phyloP scores from a whole-genome alignment of 2,329 filamentous ascomycete genomes.

The Aspergillus amoenus region DNA sequence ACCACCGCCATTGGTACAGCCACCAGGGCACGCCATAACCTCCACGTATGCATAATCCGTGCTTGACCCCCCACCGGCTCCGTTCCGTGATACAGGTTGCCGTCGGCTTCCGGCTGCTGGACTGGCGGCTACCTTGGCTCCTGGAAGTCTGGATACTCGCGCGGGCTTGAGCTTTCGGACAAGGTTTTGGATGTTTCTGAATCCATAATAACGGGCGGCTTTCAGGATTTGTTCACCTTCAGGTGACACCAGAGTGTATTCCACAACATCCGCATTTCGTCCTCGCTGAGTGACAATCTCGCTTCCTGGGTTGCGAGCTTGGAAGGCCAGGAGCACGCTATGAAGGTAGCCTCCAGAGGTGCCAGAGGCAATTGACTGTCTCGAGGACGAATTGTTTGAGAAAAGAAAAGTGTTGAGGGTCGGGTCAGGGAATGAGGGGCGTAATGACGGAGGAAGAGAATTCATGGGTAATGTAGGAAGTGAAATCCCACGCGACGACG shows the following conservation, averaged over 20 bases:
- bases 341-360: constrained; percentile 87
- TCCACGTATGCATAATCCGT: constrained; percentile 89
- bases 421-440: constrained; percentile 69
- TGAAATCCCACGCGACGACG: constrained; percentile 73
- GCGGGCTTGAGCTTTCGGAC: constrained; percentile 88
- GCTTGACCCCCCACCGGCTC: constrained; percentile 26
- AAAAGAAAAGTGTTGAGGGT: constrained; percentile 74
- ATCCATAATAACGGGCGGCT: constrained; percentile 91
- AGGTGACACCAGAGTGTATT: constrained; percentile 68
- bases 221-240: constrained; percentile 64
- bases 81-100: constrained; percentile 32
- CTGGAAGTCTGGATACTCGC: constrained; percentile 74
- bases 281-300: constrained; percentile 70
- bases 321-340: constrained; percentile 75
- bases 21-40: constrained; percentile 98
- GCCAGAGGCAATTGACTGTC: constrained; percentile 60
- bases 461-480: constrained; percentile 70
- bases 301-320: constrained; percentile 69
- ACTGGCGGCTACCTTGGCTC: constrained; percentile 56
- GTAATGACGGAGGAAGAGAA: constrained; percentile 48
- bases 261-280: constrained; percentile 86
- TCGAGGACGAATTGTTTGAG: constrained; percentile 43
- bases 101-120: constrained; percentile 28
- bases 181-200: constrained; percentile 96
- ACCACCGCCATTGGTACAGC: constrained; percentile 95